These are phyloP conservation scores for Cystoisospora suis DNA, from an alignment of 169 alveolate genomes.

Conservation along the genomic window DNA sequence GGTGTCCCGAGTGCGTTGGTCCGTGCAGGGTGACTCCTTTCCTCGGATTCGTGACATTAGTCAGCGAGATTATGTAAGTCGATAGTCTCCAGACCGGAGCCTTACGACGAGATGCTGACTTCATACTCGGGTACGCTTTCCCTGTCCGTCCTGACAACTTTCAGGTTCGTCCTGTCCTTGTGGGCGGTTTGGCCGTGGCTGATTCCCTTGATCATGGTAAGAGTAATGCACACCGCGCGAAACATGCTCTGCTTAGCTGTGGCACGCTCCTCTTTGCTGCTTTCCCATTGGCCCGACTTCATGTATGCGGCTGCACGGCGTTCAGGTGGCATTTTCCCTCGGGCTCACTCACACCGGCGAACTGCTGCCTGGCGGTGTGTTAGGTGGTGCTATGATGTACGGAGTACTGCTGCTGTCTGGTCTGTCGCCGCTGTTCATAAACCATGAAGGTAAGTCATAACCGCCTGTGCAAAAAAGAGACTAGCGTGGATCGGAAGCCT, in stretches of 20 bases:
- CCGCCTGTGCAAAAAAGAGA: no score
- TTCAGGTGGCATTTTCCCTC: neutral
- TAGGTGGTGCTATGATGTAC: constrained; percentile 7
- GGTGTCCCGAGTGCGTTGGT: neutral
- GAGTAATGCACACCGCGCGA: neutral
- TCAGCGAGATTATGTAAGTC: no score
- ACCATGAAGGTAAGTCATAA: neutral
- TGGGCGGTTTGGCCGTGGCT: constrained; percentile 12
- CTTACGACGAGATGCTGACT: no score
- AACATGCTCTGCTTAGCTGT: neutral
- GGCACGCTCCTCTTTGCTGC: neutral
- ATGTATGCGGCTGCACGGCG: neutral
- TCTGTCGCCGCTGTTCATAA: neutral
- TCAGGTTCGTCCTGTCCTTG: neutral
- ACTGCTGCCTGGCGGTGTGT: neutral
- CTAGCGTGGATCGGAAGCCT: no score
- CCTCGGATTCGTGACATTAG: no score
- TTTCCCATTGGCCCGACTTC: neutral
- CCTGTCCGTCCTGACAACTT: no score
- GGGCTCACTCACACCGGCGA: constrained; percentile 4
- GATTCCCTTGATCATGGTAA: neutral
- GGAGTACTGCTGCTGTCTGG: neutral
- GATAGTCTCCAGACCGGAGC: no score
- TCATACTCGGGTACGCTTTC: no score
- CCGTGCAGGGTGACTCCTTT: neutral